A percentile compares a stretch with the other conserved stretches of the same genome.
Evolutionary conservation across 108 stramenopile species (phyloP).

Genomic region (Cyclotella sp.): DNA sequence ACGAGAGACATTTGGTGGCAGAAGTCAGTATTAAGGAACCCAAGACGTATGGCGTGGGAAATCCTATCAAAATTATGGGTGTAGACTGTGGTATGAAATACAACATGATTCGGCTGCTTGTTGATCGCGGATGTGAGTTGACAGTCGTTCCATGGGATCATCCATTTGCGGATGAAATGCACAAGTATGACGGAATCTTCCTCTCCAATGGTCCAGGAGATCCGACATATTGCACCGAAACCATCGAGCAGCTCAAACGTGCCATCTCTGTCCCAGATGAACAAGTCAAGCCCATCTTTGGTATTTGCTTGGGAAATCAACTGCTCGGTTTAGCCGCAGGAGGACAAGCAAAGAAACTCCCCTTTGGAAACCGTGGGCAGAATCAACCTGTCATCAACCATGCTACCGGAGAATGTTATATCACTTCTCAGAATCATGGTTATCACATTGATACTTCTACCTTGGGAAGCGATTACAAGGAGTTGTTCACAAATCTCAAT

Average conservation of each 20-base stretch:
- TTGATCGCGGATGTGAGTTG: slow-evolving; percentile 92
- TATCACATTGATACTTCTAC: slow-evolving; percentile 89
- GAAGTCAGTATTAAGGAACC: slow-evolving; percentile 92
- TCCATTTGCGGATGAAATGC: slow-evolving; percentile 86
- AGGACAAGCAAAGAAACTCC: slow-evolving; percentile 89
- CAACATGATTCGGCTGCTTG: slow-evolving; percentile 97
- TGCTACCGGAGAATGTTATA: slow-evolving; percentile 95
- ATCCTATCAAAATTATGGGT: slow-evolving; percentile 90
- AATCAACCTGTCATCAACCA: slow-evolving; percentile 98
- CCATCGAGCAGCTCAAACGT: slow-evolving; percentile 80
- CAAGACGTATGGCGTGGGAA: slow-evolving; percentile 90
- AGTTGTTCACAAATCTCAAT: slow-evolving; percentile 98
- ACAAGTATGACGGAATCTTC: slow-evolving; percentile 95
- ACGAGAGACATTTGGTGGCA: slow-evolving; percentile 89
- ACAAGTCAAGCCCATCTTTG: slow-evolving; percentile 95
- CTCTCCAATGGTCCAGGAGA: slow-evolving; percentile 98
- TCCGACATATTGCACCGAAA: slow-evolving; percentile 90
- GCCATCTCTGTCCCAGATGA: slow-evolving; percentile 78
- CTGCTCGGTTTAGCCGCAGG: slow-evolving; percentile 95
- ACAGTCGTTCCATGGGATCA: slow-evolving; percentile 96
- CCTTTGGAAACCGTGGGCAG: slow-evolving; percentile 98
- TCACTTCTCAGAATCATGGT: slow-evolving; percentile 99
- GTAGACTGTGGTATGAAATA: slow-evolving; percentile 99
- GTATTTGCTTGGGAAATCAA: slow-evolving; percentile 99
- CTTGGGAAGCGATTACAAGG: slow-evolving; percentile 84